Conservation (phyloP, 306 rosid species). For the Amphicarpaea edgeworthii region DNA sequence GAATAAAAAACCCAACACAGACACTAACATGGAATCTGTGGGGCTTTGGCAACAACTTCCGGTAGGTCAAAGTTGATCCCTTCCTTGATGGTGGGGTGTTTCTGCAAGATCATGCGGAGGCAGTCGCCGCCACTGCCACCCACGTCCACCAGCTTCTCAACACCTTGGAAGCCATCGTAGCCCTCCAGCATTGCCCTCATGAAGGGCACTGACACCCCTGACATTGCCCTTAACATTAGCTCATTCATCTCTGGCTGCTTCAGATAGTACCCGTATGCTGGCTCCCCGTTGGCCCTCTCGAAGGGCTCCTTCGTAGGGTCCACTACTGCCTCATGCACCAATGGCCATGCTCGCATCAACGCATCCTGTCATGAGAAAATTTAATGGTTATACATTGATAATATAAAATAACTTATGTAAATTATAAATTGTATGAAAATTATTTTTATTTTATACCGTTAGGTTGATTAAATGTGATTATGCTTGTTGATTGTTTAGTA, state of each 20-base stretch:
- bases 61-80: slow-evolving; percentile 90
- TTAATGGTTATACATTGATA: no score
- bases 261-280: slow-evolving; percentile 75
- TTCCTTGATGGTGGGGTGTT: slow-evolving; percentile 56
- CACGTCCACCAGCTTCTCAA: slow-evolving; percentile 74
- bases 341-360: slow-evolving; percentile 81
- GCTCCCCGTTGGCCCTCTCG: slow-evolving; percentile 75
- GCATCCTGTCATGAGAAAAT: no score
- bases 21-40: slow-evolving; percentile 57
- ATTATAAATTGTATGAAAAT: no score
- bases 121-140: slow-evolving; percentile 97
- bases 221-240: slow-evolving; percentile 84
- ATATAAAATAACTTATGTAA: no score
- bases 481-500: no score
- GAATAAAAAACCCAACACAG: neutral
- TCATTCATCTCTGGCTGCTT: slow-evolving; percentile 80
- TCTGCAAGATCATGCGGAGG: slow-evolving; percentile 76
- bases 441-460: no score
- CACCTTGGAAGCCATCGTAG: slow-evolving; percentile 74
- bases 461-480: no score
- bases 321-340: slow-evolving; percentile 88
- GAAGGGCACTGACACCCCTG: slow-evolving; percentile 90
- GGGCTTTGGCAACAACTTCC: slow-evolving; percentile 84
- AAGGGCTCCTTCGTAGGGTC: slow-evolving; percentile 82
- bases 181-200: slow-evolving; percentile 69